Evolutionary conservation across 768 basidiomycete genomes (phyloP).

Genomic region (Pulveroboletus sp.): DNA sequence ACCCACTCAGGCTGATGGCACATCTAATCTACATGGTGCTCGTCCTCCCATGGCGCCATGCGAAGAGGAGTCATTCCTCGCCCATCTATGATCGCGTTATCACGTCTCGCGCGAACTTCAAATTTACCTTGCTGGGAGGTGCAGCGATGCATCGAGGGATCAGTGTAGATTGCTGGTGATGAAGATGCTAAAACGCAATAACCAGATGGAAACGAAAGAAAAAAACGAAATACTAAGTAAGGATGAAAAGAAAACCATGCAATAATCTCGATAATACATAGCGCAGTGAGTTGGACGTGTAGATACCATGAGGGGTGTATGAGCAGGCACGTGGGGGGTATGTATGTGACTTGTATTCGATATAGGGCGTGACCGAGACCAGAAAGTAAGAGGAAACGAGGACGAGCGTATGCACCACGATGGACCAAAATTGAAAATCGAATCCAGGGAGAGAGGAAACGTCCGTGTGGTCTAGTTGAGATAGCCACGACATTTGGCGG

Average conservation of each 20-base stretch:
- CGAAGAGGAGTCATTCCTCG: too few relatives aligned
- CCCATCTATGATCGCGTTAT: background rate
- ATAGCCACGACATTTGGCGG: constrained; percentile 87
- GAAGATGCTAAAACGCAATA: constrained; percentile 3
- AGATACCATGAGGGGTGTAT: constrained; percentile 6
- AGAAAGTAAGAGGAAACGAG: background rate
- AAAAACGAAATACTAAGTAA: background rate
- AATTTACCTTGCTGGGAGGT: background rate
- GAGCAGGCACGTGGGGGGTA: constrained; percentile 18
- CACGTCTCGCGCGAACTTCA: too few relatives aligned
- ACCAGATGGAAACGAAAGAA: background rate
- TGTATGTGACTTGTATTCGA: constrained; percentile 17
- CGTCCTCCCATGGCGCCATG: too few relatives aligned
- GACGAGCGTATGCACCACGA: background rate
- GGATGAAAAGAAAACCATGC: constrained; percentile 17
- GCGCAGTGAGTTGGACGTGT: constrained; percentile 21
- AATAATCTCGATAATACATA: constrained; percentile 30
- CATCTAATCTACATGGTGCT: too few relatives aligned
- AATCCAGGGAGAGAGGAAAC: background rate
- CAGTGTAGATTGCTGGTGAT: constrained; percentile 19
- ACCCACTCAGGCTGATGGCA: too few relatives aligned
- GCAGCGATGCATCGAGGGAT: background rate
- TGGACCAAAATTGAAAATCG: background rate
- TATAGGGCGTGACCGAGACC: constrained; percentile 6
- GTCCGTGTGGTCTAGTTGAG: constrained; percentile 67